Evolutionary conservation across 2,329 filamentous ascomycete genomes (phyloP), one percentile per base, ranked within the genome.

Genomic region (Fusarium sp.): DNA sequence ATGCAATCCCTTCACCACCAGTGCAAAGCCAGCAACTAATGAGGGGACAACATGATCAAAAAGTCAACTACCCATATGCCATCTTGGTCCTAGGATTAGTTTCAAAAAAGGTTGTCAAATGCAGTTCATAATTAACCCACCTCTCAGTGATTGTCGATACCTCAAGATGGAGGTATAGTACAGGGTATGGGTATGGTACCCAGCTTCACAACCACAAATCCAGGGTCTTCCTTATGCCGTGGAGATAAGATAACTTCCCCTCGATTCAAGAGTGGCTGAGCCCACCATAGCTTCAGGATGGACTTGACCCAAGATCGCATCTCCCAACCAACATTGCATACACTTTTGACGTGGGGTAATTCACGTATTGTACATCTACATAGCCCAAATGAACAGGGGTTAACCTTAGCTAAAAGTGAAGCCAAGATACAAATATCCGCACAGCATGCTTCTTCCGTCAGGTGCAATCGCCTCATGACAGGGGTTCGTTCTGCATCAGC

Each of bases 381-480:
- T 21, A 44, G 42, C 42, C 22, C 22, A 28, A 22, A n/a, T 15
- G 13, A 43, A 26, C 24, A 28, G 22, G 42, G 24, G 17, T 26
- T 15, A 44, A n/a, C 13, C 9, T 4, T n/a, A 43, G 38, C 54
- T 57, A 24, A 43, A 34, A 28, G 19, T 13, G 22, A 53, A 42
- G 21, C 38, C 22, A 36, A 22, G 31, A 14, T 10, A 45, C 15
- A 21, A 34, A 53, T 24, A n/a, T 10, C 62, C 69, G 67, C 69
- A 67, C 21, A 61, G 64, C 64, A 59, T 71, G 52, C 67, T 69
- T 34, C 47, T 67, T 67, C 59, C 22, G 67, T 70, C 56, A 53
- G 38, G 44, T 52, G 34, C 36, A 50, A 21, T 53, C 28, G 34
- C 11, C 47, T 13, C 5, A 1, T 8, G 8, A 33, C 44, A 65